These are phyloP conservation scores for Rhizopus delemar DNA, from an alignment of 371 early-diverging fungal species.

Conservation along the genomic window DNA sequence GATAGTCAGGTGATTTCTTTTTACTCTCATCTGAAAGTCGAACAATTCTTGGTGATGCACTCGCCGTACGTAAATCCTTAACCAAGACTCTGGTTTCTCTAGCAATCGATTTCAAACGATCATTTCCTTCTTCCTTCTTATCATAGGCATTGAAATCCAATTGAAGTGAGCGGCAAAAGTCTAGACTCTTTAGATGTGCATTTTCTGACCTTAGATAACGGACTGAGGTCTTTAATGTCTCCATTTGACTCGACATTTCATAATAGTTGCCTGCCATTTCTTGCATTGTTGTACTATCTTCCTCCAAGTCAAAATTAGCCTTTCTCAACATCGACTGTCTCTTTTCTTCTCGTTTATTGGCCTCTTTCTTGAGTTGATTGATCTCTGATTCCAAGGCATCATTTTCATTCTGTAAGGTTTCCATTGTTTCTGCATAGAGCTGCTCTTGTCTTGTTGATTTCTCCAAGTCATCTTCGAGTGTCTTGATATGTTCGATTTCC, in stretches of 20 bases:
- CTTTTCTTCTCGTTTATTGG: slow-evolving; percentile 43
- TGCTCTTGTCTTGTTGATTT: slow-evolving; percentile 65
- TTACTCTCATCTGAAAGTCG: slow-evolving; percentile 48
- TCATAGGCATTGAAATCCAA: slow-evolving; percentile 32
- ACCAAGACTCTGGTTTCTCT: slow-evolving; percentile 39
- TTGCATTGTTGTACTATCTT: slow-evolving; percentile 11
- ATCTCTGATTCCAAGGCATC: slow-evolving; percentile 68
- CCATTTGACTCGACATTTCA: slow-evolving; percentile 41
- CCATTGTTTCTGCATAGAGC: slow-evolving; percentile 75
- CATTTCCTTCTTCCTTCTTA: slow-evolving; percentile 10
- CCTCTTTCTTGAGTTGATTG: slow-evolving; percentile 56
- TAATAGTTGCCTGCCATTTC: slow-evolving; percentile 26
- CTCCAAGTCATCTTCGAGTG: slow-evolving; percentile 62
- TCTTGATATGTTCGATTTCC: slow-evolving; percentile 64
- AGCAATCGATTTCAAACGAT: slow-evolving; percentile 31
- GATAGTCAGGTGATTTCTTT: slow-evolving; percentile 64
- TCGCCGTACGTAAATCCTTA: slow-evolving; percentile 52
- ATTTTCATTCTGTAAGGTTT: slow-evolving; percentile 72
- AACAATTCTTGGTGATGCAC: slow-evolving; percentile 60
- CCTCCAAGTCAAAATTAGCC: slow-evolving; percentile 24
- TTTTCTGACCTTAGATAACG: slow-evolving; percentile 82
- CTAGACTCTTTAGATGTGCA: slow-evolving; percentile 68
- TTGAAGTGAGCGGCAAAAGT: slow-evolving; percentile 44
- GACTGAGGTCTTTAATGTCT: slow-evolving; percentile 72
- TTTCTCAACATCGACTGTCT: slow-evolving; percentile 36